Conservation (phyloP, 495 filamentous ascomycete genomes). For the Amphirosellinia nigrospora region DNA sequence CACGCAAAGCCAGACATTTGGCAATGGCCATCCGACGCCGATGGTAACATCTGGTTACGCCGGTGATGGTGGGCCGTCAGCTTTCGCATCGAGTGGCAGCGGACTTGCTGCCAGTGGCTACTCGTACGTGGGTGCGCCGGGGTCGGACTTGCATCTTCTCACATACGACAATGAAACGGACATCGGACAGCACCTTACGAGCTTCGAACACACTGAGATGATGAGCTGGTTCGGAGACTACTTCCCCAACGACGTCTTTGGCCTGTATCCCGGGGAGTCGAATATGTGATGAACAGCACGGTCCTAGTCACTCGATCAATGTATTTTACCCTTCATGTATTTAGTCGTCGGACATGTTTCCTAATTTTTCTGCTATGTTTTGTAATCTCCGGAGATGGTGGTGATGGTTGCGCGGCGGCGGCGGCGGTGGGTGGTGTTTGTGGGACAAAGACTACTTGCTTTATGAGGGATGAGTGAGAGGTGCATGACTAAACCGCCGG, state of each 20-base stretch:
- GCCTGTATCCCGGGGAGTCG: conserved; percentile 46
- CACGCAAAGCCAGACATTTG: conserved; percentile 35
- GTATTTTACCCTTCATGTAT: not conserved
- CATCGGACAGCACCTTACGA: conserved; percentile 50
- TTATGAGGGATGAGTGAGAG: not conserved
- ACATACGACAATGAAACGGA: conserved; percentile 53
- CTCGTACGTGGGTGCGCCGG: conserved; percentile 48
- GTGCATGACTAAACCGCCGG: not conserved
- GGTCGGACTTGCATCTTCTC: conserved; percentile 36
- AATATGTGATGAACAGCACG: conserved; percentile 26
- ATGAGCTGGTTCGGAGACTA: conserved; percentile 71
- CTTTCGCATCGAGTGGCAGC: conserved; percentile 48
- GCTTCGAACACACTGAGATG: conserved; percentile 75
- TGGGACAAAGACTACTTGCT: not conserved
- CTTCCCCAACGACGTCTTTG: conserved; percentile 67
- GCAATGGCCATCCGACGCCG: conserved; percentile 36
- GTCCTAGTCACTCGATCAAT: not conserved
- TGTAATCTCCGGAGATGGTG: not conserved
- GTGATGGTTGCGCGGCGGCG: no score
- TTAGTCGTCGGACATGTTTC: not conserved
- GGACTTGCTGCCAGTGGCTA: conserved; percentile 48
- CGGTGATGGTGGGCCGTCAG: conserved; percentile 40
- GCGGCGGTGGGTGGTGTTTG: no score
- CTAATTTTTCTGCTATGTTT: not conserved
- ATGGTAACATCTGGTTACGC: conserved; percentile 29